A percentile compares a stretch with the other conserved stretches of the same genome.
These are phyloP conservation scores for Ascochyta viciae-villosae DNA, from an alignment of 2,329 filamentous ascomycete genomes.

Conservation along the genomic window DNA sequence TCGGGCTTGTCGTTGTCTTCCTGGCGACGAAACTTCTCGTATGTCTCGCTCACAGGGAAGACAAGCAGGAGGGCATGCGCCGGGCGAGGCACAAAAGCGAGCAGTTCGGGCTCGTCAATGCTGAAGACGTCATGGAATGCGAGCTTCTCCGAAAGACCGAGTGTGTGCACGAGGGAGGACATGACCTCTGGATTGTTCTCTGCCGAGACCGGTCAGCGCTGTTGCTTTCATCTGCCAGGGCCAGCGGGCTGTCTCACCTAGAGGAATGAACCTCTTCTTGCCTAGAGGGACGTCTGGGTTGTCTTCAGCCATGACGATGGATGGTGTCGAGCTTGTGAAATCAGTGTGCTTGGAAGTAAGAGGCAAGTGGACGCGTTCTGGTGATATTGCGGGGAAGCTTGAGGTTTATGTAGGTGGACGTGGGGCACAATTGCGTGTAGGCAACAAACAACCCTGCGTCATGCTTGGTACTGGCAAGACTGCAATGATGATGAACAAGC, in stretches of 20 bases:
- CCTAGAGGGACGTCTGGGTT: constrained; percentile 41
- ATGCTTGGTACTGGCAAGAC: not conserved
- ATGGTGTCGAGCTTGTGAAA: not conserved
- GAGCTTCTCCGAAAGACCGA: constrained; percentile 81
- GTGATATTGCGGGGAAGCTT: constrained; percentile 8
- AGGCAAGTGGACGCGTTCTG: not conserved
- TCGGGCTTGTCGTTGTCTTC: constrained; percentile 72
- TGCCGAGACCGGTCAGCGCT: constrained; percentile 27
- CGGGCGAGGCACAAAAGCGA: constrained; percentile 87
- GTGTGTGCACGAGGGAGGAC: constrained; percentile 80
- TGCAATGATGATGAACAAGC: not conserved
- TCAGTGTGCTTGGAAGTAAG: not conserved
- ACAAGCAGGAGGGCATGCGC: constrained; percentile 89
- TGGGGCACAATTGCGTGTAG: constrained; percentile 6
- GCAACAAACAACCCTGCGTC: constrained; percentile 16
- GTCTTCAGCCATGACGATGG: constrained; percentile 37
- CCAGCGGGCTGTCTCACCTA: constrained; percentile 34
- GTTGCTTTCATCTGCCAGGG: not conserved
- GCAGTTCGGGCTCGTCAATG: constrained; percentile 82
- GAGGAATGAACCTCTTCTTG: constrained; percentile 48
- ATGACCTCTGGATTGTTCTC: constrained; percentile 91
- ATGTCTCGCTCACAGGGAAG: constrained; percentile 81
- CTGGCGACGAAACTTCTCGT: constrained; percentile 75
- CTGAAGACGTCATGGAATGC: constrained; percentile 91
- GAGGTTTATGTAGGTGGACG: constrained; percentile 8